A percentile compares a stretch with the other conserved stretches of the same genome.
These are phyloP conservation scores for Phytopythium delawarense DNA, from an alignment of 352 stramenopile species.

Conservation along the genomic window DNA sequence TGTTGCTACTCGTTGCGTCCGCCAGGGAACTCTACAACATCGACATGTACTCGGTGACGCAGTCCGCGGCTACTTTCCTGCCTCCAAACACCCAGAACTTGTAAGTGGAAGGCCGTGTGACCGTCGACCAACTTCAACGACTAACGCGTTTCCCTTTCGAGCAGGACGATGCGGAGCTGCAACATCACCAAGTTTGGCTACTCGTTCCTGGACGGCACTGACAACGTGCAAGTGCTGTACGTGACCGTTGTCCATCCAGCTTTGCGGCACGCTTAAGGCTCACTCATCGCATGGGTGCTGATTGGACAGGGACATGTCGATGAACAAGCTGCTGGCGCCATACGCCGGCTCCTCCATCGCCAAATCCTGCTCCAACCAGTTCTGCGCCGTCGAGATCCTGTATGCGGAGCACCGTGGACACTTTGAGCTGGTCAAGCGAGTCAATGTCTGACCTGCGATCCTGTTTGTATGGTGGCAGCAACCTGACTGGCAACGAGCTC, in stretches of 20 bases:
- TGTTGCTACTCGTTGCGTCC: not conserved
- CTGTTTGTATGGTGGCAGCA: constrained; percentile 10
- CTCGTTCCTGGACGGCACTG: constrained; percentile 28
- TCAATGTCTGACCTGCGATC: not conserved
- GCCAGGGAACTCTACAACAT: constrained; percentile 30
- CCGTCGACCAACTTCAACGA: no score
- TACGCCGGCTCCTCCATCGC: constrained; percentile 23
- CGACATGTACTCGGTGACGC: constrained; percentile 28
- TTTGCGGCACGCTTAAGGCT: no score
- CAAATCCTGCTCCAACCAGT: constrained; percentile 17
- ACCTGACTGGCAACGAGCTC: constrained; percentile 29
- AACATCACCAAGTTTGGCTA: constrained; percentile 30
- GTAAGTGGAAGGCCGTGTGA: constrained; percentile 8
- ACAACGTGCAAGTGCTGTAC: constrained; percentile 28
- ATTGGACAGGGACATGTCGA: constrained; percentile 31
- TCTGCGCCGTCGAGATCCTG: constrained; percentile 26
- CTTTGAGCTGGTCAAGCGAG: not conserved
- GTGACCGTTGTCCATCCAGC: not conserved
- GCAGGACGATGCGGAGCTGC: constrained; percentile 37
- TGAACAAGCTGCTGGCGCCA: constrained; percentile 27
- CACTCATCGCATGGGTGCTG: not conserved
- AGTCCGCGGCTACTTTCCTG: constrained; percentile 19
- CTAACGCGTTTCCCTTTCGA: no score
- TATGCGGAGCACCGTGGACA: constrained; percentile 9
- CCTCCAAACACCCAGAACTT: constrained; percentile 22